Percentiles rank a stretch among this genome's conserved stretches.
Evolutionary conservation across 108 stramenopile genomes (phyloP).

Genomic region (Chaetoceros muelleri): DNA sequence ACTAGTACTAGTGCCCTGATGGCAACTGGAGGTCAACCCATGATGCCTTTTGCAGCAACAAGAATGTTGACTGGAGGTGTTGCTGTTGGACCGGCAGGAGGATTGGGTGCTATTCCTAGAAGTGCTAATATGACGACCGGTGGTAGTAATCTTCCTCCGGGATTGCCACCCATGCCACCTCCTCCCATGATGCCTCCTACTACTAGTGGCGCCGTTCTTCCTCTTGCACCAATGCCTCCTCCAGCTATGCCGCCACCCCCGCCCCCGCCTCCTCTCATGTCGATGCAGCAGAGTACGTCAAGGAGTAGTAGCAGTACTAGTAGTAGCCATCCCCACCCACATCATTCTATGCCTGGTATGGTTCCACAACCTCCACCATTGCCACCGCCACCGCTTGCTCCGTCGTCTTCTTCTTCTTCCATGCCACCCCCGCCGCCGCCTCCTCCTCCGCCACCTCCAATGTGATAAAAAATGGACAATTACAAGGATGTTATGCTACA

Average conservation of each 20-base stretch:
- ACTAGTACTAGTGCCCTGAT: neutral
- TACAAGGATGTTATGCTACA: neutral
- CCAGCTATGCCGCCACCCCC: conserved; percentile 17
- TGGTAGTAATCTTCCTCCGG: neutral
- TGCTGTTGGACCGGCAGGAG: conserved; percentile 1
- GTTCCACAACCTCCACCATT: conserved; percentile 5
- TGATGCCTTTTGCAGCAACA: conserved; percentile 13
- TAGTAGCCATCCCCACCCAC: neutral
- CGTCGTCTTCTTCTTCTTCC: neutral
- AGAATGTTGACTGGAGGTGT: conserved; percentile 7
- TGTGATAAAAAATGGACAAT: neutral
- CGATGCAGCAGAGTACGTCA: conserved; percentile 1
- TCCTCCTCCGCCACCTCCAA: conserved; percentile 3
- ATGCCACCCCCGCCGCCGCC: conserved; percentile 1
- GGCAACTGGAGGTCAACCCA: conserved; percentile 7
- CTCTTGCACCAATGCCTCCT: conserved; percentile 3
- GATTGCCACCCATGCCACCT: conserved; percentile 11
- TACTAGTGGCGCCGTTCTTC: conserved; percentile 8
- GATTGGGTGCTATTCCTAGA: neutral
- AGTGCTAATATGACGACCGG: too few relatives aligned
- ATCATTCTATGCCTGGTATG: neutral
- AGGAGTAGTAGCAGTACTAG: neutral
- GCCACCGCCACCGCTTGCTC: conserved; percentile 11
- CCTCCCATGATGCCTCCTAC: conserved; percentile 1
- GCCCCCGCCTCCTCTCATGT: conserved; percentile 6